phyloP scores from a whole-genome alignment of 2,329 filamentous ascomycete genomes.

The Atkinsonella hypoxylon region DNA sequence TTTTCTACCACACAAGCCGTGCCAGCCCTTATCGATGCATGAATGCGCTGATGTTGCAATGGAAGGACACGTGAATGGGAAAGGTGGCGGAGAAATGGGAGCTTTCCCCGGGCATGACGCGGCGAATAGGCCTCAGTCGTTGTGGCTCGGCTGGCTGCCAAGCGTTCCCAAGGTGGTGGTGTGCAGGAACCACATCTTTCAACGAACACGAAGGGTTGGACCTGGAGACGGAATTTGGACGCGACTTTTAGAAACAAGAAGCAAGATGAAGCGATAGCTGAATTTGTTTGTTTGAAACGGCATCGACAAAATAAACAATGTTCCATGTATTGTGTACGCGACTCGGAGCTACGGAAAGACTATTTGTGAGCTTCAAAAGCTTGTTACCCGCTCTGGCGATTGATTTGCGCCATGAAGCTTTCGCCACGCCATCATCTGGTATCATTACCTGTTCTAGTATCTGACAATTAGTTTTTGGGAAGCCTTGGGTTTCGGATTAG shows the following conservation, averaged over 20 bases:
- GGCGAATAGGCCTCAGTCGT: neutral
- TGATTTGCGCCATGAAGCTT: neutral
- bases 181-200: slow-evolving; percentile 16
- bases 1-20: neutral
- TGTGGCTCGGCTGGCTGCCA: slow-evolving; percentile 7
- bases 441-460: neutral
- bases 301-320: neutral
- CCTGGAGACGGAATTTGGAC: neutral
- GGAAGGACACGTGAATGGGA: too few species aligned
- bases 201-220: slow-evolving; percentile 14
- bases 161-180: slow-evolving; percentile 14
- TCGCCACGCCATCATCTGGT: neutral
- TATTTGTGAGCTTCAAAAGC: neutral
- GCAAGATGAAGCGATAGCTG: too few species aligned
- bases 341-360: slow-evolving; percentile 12
- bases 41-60: neutral
- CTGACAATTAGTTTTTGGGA: neutral
- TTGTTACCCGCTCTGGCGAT: neutral
- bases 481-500: neutral
- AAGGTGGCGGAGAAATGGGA: neutral
- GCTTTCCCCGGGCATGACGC: neutral
- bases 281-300: too few species aligned
- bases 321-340: slow-evolving; percentile 3
- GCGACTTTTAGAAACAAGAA: too few species aligned
- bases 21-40: neutral